These are phyloP conservation scores for Suillus plorans DNA, from an alignment of 768 basidiomycete genomes.

Conservation along the genomic window DNA sequence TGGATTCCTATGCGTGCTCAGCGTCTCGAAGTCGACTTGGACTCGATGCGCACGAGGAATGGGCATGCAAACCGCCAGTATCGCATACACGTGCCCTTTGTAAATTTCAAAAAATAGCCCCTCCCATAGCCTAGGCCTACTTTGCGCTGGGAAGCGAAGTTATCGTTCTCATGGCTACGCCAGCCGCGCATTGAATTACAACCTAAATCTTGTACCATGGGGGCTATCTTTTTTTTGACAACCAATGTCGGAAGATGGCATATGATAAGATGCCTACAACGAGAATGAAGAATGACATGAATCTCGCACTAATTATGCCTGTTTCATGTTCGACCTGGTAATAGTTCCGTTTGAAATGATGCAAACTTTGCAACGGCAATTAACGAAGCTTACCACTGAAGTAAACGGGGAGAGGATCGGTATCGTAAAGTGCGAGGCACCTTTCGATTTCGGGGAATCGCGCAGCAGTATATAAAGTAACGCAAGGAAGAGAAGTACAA, in stretches of 20 bases:
- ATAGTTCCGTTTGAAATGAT: not conserved
- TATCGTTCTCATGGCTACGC: conserved; percentile 6
- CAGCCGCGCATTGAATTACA: not conserved
- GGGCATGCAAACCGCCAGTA: not conserved
- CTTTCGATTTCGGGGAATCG: conserved; percentile 13
- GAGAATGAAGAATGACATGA: conserved; percentile 40
- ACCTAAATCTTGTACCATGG: not conserved
- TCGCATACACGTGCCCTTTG: not conserved
- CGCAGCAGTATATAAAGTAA: conserved; percentile 6
- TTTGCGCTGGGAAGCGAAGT: not conserved
- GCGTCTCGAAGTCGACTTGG: not conserved
- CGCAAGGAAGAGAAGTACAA: conserved; percentile 22
- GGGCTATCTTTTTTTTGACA: not conserved
- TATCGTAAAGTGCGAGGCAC: conserved; percentile 68
- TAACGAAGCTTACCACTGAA: conserved; percentile 54
- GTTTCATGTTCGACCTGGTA: conserved; percentile 73
- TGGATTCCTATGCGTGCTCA: no score
- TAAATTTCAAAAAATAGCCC: conserved; percentile 3
- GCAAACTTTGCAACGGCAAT: not conserved
- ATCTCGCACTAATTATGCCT: conserved; percentile 54
- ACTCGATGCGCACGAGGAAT: not conserved
- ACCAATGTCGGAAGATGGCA: conserved; percentile 43
- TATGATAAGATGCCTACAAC: conserved; percentile 43
- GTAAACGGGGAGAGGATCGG: conserved; percentile 78
- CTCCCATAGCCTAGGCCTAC: not conserved